A percentile compares a stretch with the other conserved stretches of the same genome.
Evolutionary conservation across 352 stramenopile genomes (phyloP).

Genomic region (Globisporangium mamillatum): DNA sequence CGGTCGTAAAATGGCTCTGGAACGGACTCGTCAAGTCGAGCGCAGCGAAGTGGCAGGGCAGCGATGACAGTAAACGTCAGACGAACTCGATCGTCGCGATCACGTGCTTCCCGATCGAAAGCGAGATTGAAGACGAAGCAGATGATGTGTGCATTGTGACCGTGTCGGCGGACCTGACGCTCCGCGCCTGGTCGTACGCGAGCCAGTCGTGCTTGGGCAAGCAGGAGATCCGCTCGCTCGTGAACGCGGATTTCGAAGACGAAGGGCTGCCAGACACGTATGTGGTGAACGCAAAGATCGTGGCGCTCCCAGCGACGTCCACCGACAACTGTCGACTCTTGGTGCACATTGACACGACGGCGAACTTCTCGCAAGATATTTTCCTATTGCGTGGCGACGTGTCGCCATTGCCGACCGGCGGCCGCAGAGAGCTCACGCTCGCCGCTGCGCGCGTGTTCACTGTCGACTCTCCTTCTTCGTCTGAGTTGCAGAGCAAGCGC

Average conservation of each 20-base stretch:
- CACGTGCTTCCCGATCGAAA: constrained; percentile 60
- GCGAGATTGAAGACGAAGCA: constrained; percentile 34
- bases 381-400: constrained; percentile 62
- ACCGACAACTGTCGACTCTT: constrained; percentile 62
- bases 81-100: constrained; percentile 47
- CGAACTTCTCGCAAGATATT: constrained; percentile 54
- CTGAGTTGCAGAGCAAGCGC: constrained; percentile 28
- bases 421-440: constrained; percentile 37
- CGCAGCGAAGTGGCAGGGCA: constrained; percentile 32
- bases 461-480: constrained; percentile 12
- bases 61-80: constrained; percentile 24
- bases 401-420: constrained; percentile 22
- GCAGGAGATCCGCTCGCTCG: constrained; percentile 47
- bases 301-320: constrained; percentile 47
- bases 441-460: constrained; percentile 57
- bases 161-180: constrained; percentile 60
- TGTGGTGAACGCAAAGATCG: constrained; percentile 54
- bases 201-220: constrained; percentile 62
- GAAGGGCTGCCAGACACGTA: constrained; percentile 33
- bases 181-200: constrained; percentile 67
- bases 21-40: constrained; percentile 54
- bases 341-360: constrained; percentile 61
- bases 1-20: constrained; percentile 69
- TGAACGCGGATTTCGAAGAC: constrained; percentile 33
- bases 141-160: constrained; percentile 72